A percentile compares a stretch with the other conserved stretches of the same genome.
phyloP scores from a whole-genome alignment of 331 rosid species.

The Quercus phellos region DNA sequence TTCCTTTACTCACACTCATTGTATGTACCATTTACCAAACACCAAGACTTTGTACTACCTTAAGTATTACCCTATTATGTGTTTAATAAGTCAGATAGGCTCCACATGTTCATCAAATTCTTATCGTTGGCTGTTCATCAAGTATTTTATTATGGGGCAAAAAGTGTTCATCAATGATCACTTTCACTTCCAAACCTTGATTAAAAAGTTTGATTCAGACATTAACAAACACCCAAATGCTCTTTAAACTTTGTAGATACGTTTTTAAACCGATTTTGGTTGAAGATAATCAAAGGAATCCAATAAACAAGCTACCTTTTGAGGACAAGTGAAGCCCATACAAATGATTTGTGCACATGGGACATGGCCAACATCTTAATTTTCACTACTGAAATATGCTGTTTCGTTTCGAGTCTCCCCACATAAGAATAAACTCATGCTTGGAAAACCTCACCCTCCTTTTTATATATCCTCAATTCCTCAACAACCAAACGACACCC shows the following conservation, averaged over 20 bases:
- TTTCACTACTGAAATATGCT: neutral
- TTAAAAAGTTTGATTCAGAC: neutral
- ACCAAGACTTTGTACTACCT: too few relatives aligned
- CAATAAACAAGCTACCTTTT: conserved; percentile 10
- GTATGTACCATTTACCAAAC: neutral
- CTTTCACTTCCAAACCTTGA: conserved; percentile 9
- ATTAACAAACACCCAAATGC: neutral
- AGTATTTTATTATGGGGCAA: conserved; percentile 34
- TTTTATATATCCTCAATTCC: conserved; percentile 17
- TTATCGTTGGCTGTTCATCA: conserved; percentile 29
- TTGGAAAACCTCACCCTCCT: conserved; percentile 23
- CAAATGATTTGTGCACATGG: conserved; percentile 87
- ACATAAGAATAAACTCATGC: conserved; percentile 31
- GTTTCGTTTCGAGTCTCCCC: neutral
- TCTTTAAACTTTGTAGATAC: neutral
- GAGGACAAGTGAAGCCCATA: conserved; percentile 55
- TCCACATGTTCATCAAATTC: conserved; percentile 36
- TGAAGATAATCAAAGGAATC: conserved; percentile 19
- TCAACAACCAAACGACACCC: conserved; percentile 34
- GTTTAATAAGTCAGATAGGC: conserved; percentile 35
- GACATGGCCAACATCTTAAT: conserved; percentile 12
- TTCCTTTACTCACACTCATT: neutral
- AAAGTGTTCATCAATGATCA: conserved; percentile 20
- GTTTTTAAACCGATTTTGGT: conserved; percentile 2
- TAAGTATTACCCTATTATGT: neutral